Evolutionary conservation across 1,284 basidiomycete species (phyloP), one percentile per base, ranked within the genome.

Genomic region (Microbotryomycetes sp.): DNA sequence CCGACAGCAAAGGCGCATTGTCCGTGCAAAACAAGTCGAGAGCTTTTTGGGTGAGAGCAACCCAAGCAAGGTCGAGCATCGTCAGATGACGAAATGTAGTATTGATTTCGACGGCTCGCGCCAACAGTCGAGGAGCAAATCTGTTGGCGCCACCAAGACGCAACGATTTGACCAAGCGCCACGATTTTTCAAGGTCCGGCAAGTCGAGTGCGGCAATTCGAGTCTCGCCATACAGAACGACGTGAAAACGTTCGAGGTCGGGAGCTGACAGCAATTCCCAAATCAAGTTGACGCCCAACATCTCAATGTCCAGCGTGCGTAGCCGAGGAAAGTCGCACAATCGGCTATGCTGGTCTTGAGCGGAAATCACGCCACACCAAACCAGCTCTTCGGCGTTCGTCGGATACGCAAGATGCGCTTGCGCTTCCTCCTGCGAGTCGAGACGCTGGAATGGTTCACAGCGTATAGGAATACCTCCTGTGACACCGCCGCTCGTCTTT

Each of bases 231-330:
- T 53, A 60, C 1, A 62, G 24, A 41, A 53, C 29, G 21, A 47
- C 53, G 46, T 54, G 56, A 53, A 28, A 66, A 1, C 31, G 26
- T 3, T 5, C 7, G 2, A 66, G 47, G 6, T 52, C 28, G 2
- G 59, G 58, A 2, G 27, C 21, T 1, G 64, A 66, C 5, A 66
- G 50, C 29, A 66, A 50, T 11, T 56, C 45, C 61, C 61, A 56
- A 3, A 60, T 15, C 35, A 56, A n/a, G 5, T 35, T 18, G 5
- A 46, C 50, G 5, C 53, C 58, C 45, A 63, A 45, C 7, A 59
- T 26, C 46, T 62, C 56, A 18, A 66, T 50, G n/a, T 60, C 53
- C 47, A 66, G 59, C 15, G 41, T 52, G 3, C 31, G 26, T 27
- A 66, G 64, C n/a, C 11, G 7, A 1, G 64, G 64, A 56, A 63